Conservation (phyloP, 768 basidiomycete genomes). For the Leccinellum albellum region DNA sequence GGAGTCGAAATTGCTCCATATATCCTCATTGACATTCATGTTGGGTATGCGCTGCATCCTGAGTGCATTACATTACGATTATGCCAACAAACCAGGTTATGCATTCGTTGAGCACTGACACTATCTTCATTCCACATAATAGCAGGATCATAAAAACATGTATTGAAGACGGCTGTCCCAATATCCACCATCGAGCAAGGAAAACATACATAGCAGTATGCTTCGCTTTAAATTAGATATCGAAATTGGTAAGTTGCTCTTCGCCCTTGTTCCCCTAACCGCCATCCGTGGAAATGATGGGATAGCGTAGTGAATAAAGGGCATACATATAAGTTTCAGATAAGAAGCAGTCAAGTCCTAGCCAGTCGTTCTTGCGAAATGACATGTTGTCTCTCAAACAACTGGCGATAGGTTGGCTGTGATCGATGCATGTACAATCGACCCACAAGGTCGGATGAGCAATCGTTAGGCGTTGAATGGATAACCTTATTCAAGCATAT, state of each 20-base stretch:
- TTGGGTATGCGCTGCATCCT: too few relatives aligned
- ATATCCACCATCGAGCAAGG: slow-evolving; percentile 13
- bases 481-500: too few relatives aligned
- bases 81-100: too few relatives aligned
- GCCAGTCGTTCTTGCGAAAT: too few relatives aligned
- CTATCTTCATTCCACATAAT: not conserved
- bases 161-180: slow-evolving; percentile 20
- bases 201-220: slow-evolving; percentile 16
- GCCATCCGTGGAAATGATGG: slow-evolving; percentile 43
- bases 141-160: not conserved
- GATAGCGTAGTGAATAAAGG: slow-evolving; percentile 75
- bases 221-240: slow-evolving; percentile 18
- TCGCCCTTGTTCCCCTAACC: slow-evolving; percentile 85
- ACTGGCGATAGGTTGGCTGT: too few relatives aligned
- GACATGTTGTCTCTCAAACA: too few relatives aligned
- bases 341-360: not conserved
- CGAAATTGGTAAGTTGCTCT: slow-evolving; percentile 39
- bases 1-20: too few relatives aligned
- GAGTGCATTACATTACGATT: too few relatives aligned
- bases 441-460: too few relatives aligned
- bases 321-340: slow-evolving; percentile 27
- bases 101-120: not conserved
- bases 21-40: too few relatives aligned
- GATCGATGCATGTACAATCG: too few relatives aligned
- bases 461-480: too few relatives aligned